Evolutionary conservation across 106 monocot genomes (phyloP).

Genomic region (Hemerocallis citrina): DNA sequence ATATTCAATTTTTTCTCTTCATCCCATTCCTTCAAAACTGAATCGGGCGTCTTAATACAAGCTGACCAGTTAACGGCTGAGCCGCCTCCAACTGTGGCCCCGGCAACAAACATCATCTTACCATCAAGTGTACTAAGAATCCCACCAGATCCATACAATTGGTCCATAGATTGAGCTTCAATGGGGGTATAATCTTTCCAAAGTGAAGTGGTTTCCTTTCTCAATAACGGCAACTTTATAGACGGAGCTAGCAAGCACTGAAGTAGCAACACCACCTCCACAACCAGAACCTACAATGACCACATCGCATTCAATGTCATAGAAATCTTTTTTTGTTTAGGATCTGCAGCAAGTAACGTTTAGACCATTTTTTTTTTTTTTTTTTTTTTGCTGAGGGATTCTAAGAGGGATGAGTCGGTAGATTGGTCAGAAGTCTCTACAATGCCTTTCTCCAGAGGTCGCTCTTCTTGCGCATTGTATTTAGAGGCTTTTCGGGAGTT

Average conservation of each 20-base stretch:
- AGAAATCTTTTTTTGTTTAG: conserved; percentile 6
- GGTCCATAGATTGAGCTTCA: conserved; percentile 39
- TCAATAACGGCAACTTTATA: conserved; percentile 71
- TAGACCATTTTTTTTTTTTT: too few species aligned
- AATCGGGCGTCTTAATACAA: conserved; percentile 44
- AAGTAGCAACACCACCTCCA: conserved; percentile 83
- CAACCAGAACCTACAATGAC: conserved; percentile 80
- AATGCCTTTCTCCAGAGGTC: conserved; percentile 73
- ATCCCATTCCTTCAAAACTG: conserved; percentile 63
- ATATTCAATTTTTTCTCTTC: conserved; percentile 33
- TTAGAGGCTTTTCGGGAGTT: background rate
- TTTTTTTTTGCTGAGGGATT: conserved; percentile 41
- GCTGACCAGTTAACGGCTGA: conserved; percentile 75
- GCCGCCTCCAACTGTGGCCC: conserved; percentile 69
- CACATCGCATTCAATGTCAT: conserved; percentile 58
- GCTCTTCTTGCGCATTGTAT: conserved; percentile 9
- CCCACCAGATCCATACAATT: conserved; percentile 57
- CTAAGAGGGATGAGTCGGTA: conserved; percentile 37
- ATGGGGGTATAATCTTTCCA: conserved; percentile 61
- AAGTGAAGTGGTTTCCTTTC: conserved; percentile 81
- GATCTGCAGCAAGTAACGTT: conserved; percentile 20
- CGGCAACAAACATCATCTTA: conserved; percentile 43
- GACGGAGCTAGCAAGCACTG: conserved; percentile 56
- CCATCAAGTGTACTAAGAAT: conserved; percentile 25
- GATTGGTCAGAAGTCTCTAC: conserved; percentile 33